Percentiles rank a stretch among this genome's conserved stretches.
phyloP scores from a whole-genome alignment of 139 green algal species.

The Zygnema cylindricum region DNA sequence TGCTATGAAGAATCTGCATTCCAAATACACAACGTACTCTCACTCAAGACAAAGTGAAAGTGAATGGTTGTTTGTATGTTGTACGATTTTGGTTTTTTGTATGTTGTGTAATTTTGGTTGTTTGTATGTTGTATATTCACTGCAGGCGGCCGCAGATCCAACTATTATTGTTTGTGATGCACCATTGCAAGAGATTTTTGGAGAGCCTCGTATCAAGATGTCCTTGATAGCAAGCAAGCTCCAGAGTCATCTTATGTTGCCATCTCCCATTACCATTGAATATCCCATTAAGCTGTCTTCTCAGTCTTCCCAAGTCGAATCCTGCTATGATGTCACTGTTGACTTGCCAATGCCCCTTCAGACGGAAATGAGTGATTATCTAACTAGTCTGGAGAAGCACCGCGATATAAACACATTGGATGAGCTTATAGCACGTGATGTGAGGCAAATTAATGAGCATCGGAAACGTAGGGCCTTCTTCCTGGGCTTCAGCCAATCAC shows the following conservation, averaged over 20 bases:
- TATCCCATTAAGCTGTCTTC: conserved; percentile 47
- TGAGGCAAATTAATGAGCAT: conserved; percentile 75
- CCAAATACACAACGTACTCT: no score
- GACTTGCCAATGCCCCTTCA: conserved; percentile 48
- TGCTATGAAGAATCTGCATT: no score
- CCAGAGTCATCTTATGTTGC: conserved; percentile 31
- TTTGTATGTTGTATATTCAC: no score
- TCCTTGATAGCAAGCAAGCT: conserved; percentile 28
- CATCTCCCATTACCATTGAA: conserved; percentile 45
- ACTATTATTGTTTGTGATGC: conserved; percentile 60
- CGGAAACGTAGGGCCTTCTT: conserved; percentile 73
- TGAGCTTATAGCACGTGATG: conserved; percentile 36
- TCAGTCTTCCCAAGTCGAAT: conserved; percentile 37
- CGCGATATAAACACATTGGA: conserved; percentile 55
- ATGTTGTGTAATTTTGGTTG: no score
- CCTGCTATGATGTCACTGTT: conserved; percentile 71
- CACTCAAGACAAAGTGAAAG: no score
- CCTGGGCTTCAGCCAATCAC: conserved; percentile 76
- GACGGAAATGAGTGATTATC: conserved; percentile 34
- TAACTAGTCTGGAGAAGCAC: conserved; percentile 29
- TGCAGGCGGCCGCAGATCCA: conserved; percentile 27
- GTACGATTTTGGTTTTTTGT: no score
- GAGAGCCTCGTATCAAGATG: conserved; percentile 27
- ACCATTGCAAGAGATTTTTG: conserved; percentile 47
- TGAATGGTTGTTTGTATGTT: no score